These are phyloP conservation scores for Metarhizium rileyi DNA, from an alignment of 2,329 filamentous ascomycete species.

Conservation along the genomic window DNA sequence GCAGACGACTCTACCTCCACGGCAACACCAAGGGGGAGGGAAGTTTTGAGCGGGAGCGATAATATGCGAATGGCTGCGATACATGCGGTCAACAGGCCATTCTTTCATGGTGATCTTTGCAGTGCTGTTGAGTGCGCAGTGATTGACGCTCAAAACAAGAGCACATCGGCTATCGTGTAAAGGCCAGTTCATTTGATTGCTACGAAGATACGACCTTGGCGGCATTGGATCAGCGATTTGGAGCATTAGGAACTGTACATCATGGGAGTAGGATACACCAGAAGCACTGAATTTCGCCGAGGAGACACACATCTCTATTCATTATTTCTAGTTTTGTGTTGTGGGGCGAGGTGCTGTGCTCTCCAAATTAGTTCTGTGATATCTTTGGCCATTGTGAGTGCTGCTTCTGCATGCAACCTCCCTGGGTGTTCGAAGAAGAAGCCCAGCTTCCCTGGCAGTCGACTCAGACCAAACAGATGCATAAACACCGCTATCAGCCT, in stretches of 20 bases:
- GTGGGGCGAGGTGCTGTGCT: neutral
- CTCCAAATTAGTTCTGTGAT: too few relatives aligned
- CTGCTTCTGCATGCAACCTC: too few relatives aligned
- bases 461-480: too few relatives aligned
- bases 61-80: conserved; percentile 17
- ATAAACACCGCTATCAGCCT: neutral
- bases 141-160: conserved; percentile 16
- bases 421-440: too few relatives aligned
- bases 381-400: neutral
- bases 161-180: conserved; percentile 4
- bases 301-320: neutral
- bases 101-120: conserved; percentile 36
- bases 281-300: neutral
- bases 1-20: neutral
- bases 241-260: neutral
- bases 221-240: neutral
- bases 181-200: neutral
- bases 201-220: neutral
- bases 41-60: neutral
- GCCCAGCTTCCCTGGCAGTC: too few relatives aligned
- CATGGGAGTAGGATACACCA: neutral
- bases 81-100: conserved; percentile 33
- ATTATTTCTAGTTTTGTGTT: neutral
- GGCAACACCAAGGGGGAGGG: neutral
- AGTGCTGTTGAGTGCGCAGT: conserved; percentile 30